These are phyloP conservation scores for Pseudozyma pruni DNA, from an alignment of 1,284 basidiomycete species.

Conservation along the genomic window DNA sequence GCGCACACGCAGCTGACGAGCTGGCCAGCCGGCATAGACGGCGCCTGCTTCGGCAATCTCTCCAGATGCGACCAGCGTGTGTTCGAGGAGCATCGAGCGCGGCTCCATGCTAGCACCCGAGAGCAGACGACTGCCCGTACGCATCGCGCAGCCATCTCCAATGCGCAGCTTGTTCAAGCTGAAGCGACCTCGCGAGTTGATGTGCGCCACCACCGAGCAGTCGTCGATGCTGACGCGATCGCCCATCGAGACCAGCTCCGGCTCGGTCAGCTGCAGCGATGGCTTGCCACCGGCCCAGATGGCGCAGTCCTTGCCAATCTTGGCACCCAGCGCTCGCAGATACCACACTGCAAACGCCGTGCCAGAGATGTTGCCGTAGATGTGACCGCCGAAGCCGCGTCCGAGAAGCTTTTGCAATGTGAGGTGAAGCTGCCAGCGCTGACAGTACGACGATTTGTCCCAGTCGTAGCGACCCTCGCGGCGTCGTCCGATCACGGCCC, in stretches of 20 bases:
- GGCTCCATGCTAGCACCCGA: conserved; percentile 67
- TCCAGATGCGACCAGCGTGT: conserved; percentile 66
- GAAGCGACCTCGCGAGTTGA: conserved; percentile 67
- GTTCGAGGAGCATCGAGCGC: conserved; percentile 66
- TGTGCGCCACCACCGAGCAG: conserved; percentile 67
- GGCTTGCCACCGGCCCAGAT: conserved; percentile 68
- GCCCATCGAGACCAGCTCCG: conserved; percentile 67
- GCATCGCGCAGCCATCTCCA: conserved; percentile 66
- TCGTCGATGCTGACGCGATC: conserved; percentile 65
- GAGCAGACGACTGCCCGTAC: conserved; percentile 63
- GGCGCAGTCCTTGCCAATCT: conserved; percentile 62
- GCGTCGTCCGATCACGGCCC: conserved; percentile 65
- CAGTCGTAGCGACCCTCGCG: conserved; percentile 68
- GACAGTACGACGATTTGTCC: conserved; percentile 68
- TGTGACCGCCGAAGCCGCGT: conserved; percentile 64
- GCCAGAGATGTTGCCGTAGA: conserved; percentile 62
- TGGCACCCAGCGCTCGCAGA: conserved; percentile 63
- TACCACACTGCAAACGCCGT: conserved; percentile 65
- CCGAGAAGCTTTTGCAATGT: conserved; percentile 62
- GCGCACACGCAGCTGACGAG: conserved; percentile 58
- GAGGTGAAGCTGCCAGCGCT: conserved; percentile 67
- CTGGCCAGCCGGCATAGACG: conserved; percentile 67
- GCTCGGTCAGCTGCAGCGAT: conserved; percentile 66
- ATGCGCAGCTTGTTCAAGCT: conserved; percentile 66
- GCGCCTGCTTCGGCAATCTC: conserved; percentile 67